These are phyloP conservation scores for Epichloe coenophiala DNA, from an alignment of 2,329 filamentous ascomycete genomes.

Conservation along the genomic window DNA sequence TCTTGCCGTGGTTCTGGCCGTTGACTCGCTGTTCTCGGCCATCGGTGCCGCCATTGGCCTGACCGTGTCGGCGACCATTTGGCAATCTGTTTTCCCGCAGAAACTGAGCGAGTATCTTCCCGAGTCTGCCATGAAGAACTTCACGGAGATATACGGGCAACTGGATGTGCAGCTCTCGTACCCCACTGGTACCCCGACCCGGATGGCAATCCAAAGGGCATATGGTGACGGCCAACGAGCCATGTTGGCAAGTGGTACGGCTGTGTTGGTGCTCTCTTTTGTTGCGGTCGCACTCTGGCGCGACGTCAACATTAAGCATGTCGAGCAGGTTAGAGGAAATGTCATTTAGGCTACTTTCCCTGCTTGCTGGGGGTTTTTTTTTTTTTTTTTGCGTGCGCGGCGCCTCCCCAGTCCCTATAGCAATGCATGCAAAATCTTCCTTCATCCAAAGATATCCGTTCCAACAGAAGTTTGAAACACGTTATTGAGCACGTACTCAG, in stretches of 20 bases:
- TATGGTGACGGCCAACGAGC: conserved; percentile 37
- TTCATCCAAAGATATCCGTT: no score
- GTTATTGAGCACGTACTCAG: no score
- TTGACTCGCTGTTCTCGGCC: conserved; percentile 43
- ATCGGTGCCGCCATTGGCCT: conserved; percentile 45
- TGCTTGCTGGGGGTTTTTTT: neutral
- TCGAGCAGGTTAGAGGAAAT: conserved; percentile 29
- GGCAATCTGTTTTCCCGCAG: conserved; percentile 41
- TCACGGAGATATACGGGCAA: conserved; percentile 37
- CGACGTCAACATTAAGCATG: conserved; percentile 32
- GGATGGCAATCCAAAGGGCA: conserved; percentile 44
- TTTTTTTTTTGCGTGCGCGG: no score
- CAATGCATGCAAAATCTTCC: no score
- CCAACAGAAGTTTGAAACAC: no score
- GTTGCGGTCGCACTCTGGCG: conserved; percentile 29
- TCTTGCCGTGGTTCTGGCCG: conserved; percentile 40
- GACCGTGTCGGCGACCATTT: conserved; percentile 46
- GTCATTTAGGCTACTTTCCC: conserved; percentile 10
- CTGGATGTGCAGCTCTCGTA: conserved; percentile 40
- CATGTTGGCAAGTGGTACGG: conserved; percentile 32
- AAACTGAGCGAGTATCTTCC: conserved; percentile 38
- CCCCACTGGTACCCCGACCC: conserved; percentile 30
- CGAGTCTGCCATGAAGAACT: conserved; percentile 19
- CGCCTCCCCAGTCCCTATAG: no score
- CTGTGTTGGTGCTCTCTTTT: conserved; percentile 27